Evolutionary conservation across 306 rosid genomes (phyloP).

Genomic region (Pyrus communis): DNA sequence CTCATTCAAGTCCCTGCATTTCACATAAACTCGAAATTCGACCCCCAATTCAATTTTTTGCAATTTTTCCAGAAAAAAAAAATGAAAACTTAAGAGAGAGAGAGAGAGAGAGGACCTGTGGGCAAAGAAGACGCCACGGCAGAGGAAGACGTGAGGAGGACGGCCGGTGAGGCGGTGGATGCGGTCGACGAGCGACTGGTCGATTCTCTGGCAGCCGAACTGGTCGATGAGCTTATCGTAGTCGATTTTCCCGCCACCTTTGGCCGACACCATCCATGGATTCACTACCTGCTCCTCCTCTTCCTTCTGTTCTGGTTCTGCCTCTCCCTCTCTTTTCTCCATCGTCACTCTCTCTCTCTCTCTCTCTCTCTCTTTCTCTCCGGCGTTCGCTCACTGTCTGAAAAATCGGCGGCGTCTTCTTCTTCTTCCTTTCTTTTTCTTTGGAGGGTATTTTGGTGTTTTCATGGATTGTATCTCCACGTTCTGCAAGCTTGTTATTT

Average conservation of each 20-base stretch:
- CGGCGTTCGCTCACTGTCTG: not conserved
- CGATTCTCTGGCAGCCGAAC: conserved; percentile 82
- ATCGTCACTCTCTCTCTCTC: conserved; percentile 13
- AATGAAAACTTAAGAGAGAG: not conserved
- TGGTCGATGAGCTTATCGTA: conserved; percentile 88
- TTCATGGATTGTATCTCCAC: not conserved
- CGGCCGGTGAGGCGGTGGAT: conserved; percentile 65
- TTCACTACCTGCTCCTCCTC: conserved; percentile 43
- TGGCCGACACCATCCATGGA: conserved; percentile 84
- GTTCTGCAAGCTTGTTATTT: not conserved
- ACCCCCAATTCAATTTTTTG: not conserved
- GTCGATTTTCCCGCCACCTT: conserved; percentile 73
- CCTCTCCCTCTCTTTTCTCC: conserved; percentile 6
- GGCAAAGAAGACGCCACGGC: conserved; percentile 92
- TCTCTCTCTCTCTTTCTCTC: not conserved
- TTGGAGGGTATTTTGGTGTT: not conserved
- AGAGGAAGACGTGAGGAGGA: conserved; percentile 71
- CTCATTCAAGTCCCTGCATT: conserved; percentile 60
- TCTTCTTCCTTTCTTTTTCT: not conserved
- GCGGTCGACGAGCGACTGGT: conserved; percentile 45
- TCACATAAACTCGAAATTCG: not conserved
- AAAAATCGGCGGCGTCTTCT: not conserved
- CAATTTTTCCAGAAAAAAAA: no score
- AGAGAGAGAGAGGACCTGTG: conserved; percentile 43
- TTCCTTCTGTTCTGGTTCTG: not conserved